Evolutionary conservation across 345 rosid species (phyloP), one percentile per base, ranked within the genome.

Genomic region (Carallia brachiata): DNA sequence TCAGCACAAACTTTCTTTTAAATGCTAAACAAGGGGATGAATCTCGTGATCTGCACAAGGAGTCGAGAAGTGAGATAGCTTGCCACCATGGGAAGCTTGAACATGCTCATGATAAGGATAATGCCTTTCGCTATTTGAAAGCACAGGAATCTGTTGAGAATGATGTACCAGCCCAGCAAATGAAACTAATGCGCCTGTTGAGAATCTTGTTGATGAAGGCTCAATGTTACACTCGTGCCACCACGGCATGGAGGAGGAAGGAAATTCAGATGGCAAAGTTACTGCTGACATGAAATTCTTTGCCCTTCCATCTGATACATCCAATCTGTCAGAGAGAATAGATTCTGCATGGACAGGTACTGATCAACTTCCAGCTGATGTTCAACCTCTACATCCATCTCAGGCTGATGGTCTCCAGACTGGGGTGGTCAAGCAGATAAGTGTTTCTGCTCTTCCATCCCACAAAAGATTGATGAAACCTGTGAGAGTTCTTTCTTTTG

Each of bases 281-380:
- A 71, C 64, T 54, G 54, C 36, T 65, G 66, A 69, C 50, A 78
- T 68, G 40, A 39, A 70, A 69, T 63, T 70, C 40, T 67, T 18
- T 4, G 70, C 74, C 53, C 36, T 69, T 48, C 69, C 87, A 28
- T 82, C 86, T 44, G 79, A 85, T 40, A 82, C 72, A 15, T 83
- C 98, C 48, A 80, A 81, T 72, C 78, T 96, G n/a, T 92, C 98
- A 4, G 96, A 87, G 78, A 86, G 88, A 78, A 96, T 96, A 77
- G 99, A 96, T 80, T 90, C 95, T n/a, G 94, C 93, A n/a, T 96
- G 99, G 99, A 83, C 89, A 0, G 99, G 99, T 62, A 88, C 91
- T 36, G 88, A 84, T 70, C 89, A 84, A 4, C 73, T 61, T 52
- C 52, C 69, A 1, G 67, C 60, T 37, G 80, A 81, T 69, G 76